A percentile compares a stretch with the other conserved stretches of the same genome.
These are phyloP conservation scores for Sungouiozyma intestinalis DNA, from an alignment of 805 yeast genomes.

Conservation along the genomic window DNA sequence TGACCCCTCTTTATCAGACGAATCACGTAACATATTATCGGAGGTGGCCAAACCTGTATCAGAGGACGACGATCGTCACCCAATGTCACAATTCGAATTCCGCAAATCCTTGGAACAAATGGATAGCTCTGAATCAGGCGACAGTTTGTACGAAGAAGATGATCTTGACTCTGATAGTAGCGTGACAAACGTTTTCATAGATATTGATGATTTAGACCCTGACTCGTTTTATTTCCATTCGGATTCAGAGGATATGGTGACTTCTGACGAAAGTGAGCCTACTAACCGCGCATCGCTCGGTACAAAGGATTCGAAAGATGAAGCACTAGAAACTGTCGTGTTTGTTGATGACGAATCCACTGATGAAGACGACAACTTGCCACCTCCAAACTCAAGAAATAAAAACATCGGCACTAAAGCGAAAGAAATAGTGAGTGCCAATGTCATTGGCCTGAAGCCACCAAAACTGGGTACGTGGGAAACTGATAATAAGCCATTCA, in stretches of 20 bases:
- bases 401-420: slow-evolving; percentile 62
- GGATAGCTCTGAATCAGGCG: slow-evolving; percentile 17
- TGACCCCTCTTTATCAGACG: neutral
- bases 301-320: slow-evolving; percentile 15
- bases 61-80: slow-evolving; percentile 1
- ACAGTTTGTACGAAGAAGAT: slow-evolving; percentile 9
- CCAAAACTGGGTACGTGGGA: slow-evolving; percentile 92
- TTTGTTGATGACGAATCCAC: slow-evolving; percentile 79
- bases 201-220: slow-evolving; percentile 31
- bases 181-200: slow-evolving; percentile 31
- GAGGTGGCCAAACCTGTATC: slow-evolving; percentile 1
- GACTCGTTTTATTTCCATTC: slow-evolving; percentile 28
- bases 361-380: slow-evolving; percentile 81
- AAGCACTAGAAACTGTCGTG: slow-evolving; percentile 25
- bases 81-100: neutral
- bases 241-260: slow-evolving; percentile 43
- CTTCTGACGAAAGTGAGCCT: slow-evolving; percentile 15
- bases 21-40: slow-evolving; percentile 2
- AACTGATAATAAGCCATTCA: slow-evolving; percentile 74
- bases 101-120: slow-evolving; percentile 1
- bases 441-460: slow-evolving; percentile 76
- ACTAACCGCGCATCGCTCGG: slow-evolving; percentile 4
- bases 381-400: slow-evolving; percentile 48
- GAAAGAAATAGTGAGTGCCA: slow-evolving; percentile 87
- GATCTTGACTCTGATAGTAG: slow-evolving; percentile 30